Evolutionary conservation across 139 green algal species (phyloP).

Genomic region (Micromonas commoda): DNA sequence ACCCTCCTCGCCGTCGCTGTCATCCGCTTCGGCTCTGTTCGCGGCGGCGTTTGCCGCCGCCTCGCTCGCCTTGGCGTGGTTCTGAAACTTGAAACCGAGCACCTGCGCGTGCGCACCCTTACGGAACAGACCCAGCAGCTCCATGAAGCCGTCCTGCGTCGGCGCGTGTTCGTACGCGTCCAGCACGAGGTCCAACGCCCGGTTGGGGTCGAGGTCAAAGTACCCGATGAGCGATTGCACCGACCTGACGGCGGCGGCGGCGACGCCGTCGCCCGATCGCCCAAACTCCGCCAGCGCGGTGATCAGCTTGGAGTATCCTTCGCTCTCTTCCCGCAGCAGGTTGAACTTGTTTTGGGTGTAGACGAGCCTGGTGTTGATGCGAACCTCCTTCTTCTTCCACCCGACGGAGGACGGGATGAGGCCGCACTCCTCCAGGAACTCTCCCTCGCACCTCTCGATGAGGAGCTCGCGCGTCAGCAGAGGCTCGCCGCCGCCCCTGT

Average conservation of each 20-base stretch:
- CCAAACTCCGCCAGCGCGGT: neutral
- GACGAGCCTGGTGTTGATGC: slow-evolving; percentile 53
- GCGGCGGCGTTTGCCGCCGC: no score
- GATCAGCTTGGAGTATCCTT: slow-evolving; percentile 84
- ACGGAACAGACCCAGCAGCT: neutral
- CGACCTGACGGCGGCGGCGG: slow-evolving; percentile 22
- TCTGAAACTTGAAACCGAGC: slow-evolving; percentile 61
- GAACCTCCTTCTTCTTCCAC: slow-evolving; percentile 44
- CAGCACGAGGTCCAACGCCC: slow-evolving; percentile 68
- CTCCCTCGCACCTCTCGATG: slow-evolving; percentile 40
- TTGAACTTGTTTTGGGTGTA: slow-evolving; percentile 86
- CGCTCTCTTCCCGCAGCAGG: slow-evolving; percentile 77
- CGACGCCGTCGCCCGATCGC: neutral
- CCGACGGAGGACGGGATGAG: slow-evolving; percentile 34
- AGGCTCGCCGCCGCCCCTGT: neutral
- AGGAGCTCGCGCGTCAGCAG: slow-evolving; percentile 34
- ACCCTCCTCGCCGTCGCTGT: neutral
- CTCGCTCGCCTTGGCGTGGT: slow-evolving; percentile 1
- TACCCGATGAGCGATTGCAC: slow-evolving; percentile 72
- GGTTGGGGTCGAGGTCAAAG: slow-evolving; percentile 88
- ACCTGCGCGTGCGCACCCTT: slow-evolving; percentile 37
- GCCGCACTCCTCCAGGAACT: slow-evolving; percentile 45
- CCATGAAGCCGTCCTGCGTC: neutral
- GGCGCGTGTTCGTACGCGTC: slow-evolving; percentile 41
- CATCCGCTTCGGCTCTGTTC: neutral